Base-by-base conservation (phyloP, 331 rosid genomes). In the Erythrophleum ivorense region DNA sequence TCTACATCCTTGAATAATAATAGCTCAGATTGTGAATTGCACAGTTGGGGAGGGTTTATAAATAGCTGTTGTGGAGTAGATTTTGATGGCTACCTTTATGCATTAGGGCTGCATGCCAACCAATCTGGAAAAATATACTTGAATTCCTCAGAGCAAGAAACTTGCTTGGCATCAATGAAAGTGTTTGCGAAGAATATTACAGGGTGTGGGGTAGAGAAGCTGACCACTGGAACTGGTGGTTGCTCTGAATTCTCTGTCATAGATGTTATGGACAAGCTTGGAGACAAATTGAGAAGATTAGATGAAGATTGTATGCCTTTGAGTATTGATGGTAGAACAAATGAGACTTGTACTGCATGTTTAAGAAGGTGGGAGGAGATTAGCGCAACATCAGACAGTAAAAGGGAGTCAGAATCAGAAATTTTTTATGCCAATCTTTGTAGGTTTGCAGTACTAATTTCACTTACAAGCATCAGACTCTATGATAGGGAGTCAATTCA, bases 41-140 rank as follows among this genome's bases (percentile, higher is more conserved):
- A 78, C 38, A 86, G 53, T 46, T 88, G 92, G 92, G 90, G 92
- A 82, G 94, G 94, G 21, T 85, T 90, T 53, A 76, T 75, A 63
- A 67, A 55, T 49, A 57, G 40, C 24, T 83, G 88, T 77, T 92
- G 97, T 75, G 88, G 79, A 71, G 75, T 31, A 52, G 77, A 69
- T 82, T 87, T 92, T 7, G 81, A 80, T 50, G 86, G 77, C 21
- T 89, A 92, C 80, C 70, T 92, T 3, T 78, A 78, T 82, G 90
- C 87, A 63, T 89, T 89, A 86, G 90, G 91, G 24, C 65, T 31
- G 13, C 81, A 81, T 52, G 90, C 91, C 62, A 88, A 88, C 68
- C 78, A 84, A 76, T 85, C 91, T 3, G 86, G 73, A 60, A 78
- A 85, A 57, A 52, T 92, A 41, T 87, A 83, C 82, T 73, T 90